Percentiles rank a stretch among this genome's conserved stretches.
Evolutionary conservation across 305 asterid species (phyloP).

Genomic region (Fraxinus ornus): DNA sequence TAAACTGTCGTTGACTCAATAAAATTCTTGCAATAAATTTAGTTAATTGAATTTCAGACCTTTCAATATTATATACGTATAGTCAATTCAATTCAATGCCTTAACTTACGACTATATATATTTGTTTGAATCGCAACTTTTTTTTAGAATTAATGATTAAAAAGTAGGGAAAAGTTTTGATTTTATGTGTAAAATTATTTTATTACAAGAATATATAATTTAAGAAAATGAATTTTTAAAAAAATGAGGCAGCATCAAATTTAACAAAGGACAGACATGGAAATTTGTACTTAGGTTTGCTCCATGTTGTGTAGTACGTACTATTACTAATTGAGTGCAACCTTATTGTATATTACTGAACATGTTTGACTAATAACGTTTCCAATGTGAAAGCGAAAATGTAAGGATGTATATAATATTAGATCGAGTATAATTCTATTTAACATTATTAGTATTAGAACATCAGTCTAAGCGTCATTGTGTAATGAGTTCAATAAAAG

Average conservation of each 20-base stretch:
- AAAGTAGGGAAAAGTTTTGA: too few relatives aligned
- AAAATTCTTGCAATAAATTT: neutral
- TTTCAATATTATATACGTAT: neutral
- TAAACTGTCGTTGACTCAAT: constrained; percentile 22
- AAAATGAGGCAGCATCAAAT: constrained; percentile 4
- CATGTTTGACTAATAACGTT: neutral
- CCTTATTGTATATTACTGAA: neutral
- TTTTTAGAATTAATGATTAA: neutral
- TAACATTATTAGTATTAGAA: neutral
- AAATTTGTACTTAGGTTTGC: neutral
- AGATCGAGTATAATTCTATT: neutral
- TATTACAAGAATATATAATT: neutral
- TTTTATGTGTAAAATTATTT: neutral
- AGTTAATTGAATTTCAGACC: too few relatives aligned
- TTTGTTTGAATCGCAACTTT: neutral
- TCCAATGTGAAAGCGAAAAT: neutral
- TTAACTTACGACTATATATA: neutral
- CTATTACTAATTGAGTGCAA: too few relatives aligned
- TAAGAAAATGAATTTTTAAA: too few relatives aligned
- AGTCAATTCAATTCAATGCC: neutral
- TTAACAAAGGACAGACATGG: neutral
- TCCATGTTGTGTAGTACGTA: neutral
- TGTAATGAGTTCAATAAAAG: neutral
- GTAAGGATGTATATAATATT: neutral
- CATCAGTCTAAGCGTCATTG: too few relatives aligned